Evolutionary conservation across 345 rosid species (phyloP), one percentile per base, ranked within the genome.

Genomic region (Gossypium sturtianum): DNA sequence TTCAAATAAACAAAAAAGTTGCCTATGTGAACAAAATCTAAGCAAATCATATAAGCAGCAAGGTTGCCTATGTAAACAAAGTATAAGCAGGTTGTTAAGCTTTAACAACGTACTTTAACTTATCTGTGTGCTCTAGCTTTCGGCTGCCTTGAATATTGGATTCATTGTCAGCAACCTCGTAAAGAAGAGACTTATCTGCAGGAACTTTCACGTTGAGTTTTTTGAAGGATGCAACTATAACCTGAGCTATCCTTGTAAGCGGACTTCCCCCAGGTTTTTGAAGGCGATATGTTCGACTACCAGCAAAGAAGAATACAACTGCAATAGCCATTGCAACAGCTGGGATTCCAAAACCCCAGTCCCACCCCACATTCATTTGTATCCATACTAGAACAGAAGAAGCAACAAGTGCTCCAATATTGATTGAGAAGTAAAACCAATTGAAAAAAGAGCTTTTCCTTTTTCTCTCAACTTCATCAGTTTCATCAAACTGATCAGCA

Each of bases 281-380:
- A 71, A 90, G 61, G 56, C 99, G 74, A 67, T 93, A 95, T 51
- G 82, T 72, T 49, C 79, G 83, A 76, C 93, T 93, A 15, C 98
- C 98, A 0, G 86, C 62, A 56, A 95, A 90, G 89, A 95, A 95
- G 75, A 87, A 91, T 73, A 83, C 80, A 71, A 93, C 86, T 1
- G 99, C 99, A 74, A 91, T 48, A 61, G 84, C 91, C 98, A 95
- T 95, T 0, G 94, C 93, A 15, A 79, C 98, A 0, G 98, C 86
- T 2, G 99, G 97, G 71, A 95, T 67, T 71, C 99, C 98, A 61
- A 95, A 95, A 4, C 98, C 98, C 97, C 97, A 95, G 5, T 88
- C 94, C 99, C 98, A 93, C 17, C 98, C 95, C 9, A 93, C 99
- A 65, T 95, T 91, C 97, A 91, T 95, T 80, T 95, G 98, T 73